phyloP scores from a whole-genome alignment of 2,329 filamentous ascomycete species.

The Lachnellula cervina region DNA sequence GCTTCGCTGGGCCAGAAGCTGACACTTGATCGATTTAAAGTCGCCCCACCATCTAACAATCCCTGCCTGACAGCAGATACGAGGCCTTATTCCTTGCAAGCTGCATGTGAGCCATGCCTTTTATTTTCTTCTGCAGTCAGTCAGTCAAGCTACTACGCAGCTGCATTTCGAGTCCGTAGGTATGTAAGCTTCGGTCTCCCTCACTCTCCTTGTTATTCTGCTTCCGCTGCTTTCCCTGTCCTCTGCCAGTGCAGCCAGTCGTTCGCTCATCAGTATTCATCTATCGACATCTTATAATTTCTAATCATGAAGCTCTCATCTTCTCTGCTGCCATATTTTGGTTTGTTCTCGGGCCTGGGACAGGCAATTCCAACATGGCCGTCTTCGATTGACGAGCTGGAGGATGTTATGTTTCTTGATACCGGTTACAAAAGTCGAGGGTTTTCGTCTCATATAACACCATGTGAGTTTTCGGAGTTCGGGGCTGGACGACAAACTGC shows the following conservation, averaged over 20 bases:
- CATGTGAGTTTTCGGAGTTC: slow-evolving; percentile 49
- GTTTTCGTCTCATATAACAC: slow-evolving; percentile 53
- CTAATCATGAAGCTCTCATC: slow-evolving; percentile 23
- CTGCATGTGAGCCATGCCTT: not conserved
- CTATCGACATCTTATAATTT: slow-evolving; percentile 11
- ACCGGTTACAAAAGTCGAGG: slow-evolving; percentile 49
- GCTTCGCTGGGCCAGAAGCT: too few relatives aligned
- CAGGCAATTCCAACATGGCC: slow-evolving; percentile 56
- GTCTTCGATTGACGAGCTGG: slow-evolving; percentile 53
- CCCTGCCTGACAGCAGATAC: not conserved
- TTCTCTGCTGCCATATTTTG: slow-evolving; percentile 12
- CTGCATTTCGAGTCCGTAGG: slow-evolving; percentile 11
- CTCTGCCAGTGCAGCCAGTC: slow-evolving; percentile 19
- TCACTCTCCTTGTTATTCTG: slow-evolving; percentile 1
- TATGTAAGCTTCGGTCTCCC: slow-evolving; percentile 5
- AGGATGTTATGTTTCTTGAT: slow-evolving; percentile 59
- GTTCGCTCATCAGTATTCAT: slow-evolving; percentile 16
- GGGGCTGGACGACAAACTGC: slow-evolving; percentile 53
- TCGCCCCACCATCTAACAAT: not conserved
- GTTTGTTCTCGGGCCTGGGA: slow-evolving; percentile 12
- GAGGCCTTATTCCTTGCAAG: not conserved
- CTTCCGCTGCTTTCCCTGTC: slow-evolving; percentile 1
- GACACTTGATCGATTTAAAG: not conserved
- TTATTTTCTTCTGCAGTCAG: not conserved
- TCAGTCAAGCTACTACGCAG: slow-evolving; percentile 8